phyloP scores from a whole-genome alignment of 306 rosid species.

The Parietaria judaica region DNA sequence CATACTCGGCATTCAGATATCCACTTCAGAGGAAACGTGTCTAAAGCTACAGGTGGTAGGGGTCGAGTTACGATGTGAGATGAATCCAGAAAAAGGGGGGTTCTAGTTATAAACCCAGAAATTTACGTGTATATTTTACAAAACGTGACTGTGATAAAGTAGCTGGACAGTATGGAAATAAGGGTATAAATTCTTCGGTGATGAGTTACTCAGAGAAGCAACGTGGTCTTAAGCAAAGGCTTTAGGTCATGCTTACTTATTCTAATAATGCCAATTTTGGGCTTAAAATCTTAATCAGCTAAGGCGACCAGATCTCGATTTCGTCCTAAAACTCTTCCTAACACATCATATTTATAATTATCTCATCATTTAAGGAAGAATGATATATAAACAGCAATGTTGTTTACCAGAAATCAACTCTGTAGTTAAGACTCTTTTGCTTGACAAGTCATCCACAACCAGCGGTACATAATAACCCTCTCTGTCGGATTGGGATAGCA shows the following conservation, averaged over 20 bases:
- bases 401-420: slow-evolving; percentile 71
- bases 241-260: neutral
- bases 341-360: slow-evolving; percentile 10
- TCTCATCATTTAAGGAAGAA: slow-evolving; percentile 9
- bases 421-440: slow-evolving; percentile 70
- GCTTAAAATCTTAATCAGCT: neutral
- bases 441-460: slow-evolving; percentile 67
- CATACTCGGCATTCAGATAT: no score
- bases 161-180: no score
- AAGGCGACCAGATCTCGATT: neutral
- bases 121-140: no score
- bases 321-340: neutral
- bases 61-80: no score
- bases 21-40: no score
- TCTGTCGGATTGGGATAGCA: slow-evolving; percentile 39
- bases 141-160: no score
- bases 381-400: slow-evolving; percentile 15
- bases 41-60: no score
- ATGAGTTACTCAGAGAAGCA: neutral
- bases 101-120: no score
- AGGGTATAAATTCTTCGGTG: no score
- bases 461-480: slow-evolving; percentile 77
- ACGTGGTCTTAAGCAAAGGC: neutral
- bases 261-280: neutral
- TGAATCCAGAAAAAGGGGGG: no score